phyloP scores from a whole-genome alignment of 2,329 filamentous ascomycete species.

The Pseudopithomyces maydicus region DNA sequence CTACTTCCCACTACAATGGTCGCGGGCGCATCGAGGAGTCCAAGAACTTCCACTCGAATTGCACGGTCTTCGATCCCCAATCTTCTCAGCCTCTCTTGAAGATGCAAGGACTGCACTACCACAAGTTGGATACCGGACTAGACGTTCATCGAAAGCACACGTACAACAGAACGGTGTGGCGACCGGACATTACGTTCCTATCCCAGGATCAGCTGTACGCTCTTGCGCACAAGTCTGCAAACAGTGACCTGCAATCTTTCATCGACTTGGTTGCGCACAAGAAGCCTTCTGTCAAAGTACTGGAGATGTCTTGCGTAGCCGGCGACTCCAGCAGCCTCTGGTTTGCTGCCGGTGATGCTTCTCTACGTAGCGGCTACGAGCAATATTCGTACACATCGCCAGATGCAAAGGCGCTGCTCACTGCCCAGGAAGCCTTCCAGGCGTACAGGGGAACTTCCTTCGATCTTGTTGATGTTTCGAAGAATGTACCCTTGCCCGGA shows the following conservation, averaged over 20 bases:
- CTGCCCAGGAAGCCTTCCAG: background rate
- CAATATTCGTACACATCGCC: background rate
- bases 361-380: background rate
- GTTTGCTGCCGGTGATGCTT: background rate
- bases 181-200: slow-evolving; percentile 11
- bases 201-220: background rate
- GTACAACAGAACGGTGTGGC: background rate
- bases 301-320: slow-evolving; percentile 36
- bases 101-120: background rate
- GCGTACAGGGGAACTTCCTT: background rate
- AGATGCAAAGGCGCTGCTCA: background rate
- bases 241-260: too few species aligned
- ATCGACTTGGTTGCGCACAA: slow-evolving; percentile 44
- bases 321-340: slow-evolving; percentile 18
- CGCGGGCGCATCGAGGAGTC: slow-evolving; percentile 13
- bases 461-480: background rate
- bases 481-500: too few species aligned
- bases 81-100: background rate
- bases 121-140: background rate
- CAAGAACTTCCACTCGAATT: slow-evolving; percentile 13
- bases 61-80: background rate
- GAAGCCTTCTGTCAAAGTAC: slow-evolving; percentile 33
- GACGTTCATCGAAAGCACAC: background rate
- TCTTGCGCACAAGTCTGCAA: background rate
- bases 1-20: slow-evolving; percentile 14